Evolutionary conservation across 2,329 filamentous ascomycete genomes (phyloP), one percentile per base, ranked within the genome.

Genomic region (Laburnicola sp.): DNA sequence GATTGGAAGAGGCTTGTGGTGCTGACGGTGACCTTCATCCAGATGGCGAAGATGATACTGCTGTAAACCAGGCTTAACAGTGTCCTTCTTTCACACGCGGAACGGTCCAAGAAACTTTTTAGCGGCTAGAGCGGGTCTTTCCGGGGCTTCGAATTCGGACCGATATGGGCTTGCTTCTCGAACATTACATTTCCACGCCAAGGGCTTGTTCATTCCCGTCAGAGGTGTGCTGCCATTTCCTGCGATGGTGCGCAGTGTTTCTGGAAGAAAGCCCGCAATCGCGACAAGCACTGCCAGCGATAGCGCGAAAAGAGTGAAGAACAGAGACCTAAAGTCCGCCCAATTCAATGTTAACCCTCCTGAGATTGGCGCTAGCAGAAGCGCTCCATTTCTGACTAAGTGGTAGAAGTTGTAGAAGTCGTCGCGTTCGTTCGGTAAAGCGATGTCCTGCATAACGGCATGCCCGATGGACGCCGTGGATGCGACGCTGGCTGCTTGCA

Each of bases 241-340:
- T 6, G 57, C 63, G 23, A 63, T 57, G 16, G 46, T 53, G 11
- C 61, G 51, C 16, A 56, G 58, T 0, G 76, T 79, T 53, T 78
- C 76, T 0, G 76, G 76, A 0, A 78, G 52, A 1, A 74, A 41
- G 1, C 73, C n/a, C n/a, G 70, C 41, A 1, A 76, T 51, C 0
- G 70, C 16, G 4, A 71, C 11, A 6, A 76, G 47, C 38, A 71
- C 73, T n/a, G 54, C 60, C 0, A 68, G 73, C 0, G 75, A 70
- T 41, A 80, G 67, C 21, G 82, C 78, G 34, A 78, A 69, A 70
- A 83, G 69, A 49, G 82, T 80, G 75, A 80, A 80, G 54, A 83
- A 83, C 4, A 82, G 76, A 2, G 74, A 72, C 34, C 74, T 68
- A 53, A 66, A 70, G n/a, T 61, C n/a, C n/a, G n/a, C n/a, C n/a